A percentile compares a stretch with the other conserved stretches of the same genome.
Conservation (phyloP, 495 filamentous ascomycete species). For the Clavariopsis aquatica region DNA sequence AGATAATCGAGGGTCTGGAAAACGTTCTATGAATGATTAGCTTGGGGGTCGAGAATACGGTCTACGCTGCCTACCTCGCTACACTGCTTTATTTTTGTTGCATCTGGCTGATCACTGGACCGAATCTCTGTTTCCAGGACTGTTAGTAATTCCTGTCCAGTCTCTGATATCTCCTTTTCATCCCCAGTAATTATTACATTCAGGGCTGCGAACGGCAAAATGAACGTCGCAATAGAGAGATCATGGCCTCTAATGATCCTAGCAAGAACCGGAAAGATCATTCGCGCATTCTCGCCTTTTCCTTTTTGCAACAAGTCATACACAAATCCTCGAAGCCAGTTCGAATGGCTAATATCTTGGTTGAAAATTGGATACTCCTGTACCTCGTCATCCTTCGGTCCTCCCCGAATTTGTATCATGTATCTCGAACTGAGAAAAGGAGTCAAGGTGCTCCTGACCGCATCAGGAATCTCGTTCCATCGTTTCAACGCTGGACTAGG, state of each 20-base stretch:
- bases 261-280: slow-evolving; percentile 77
- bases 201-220: slow-evolving; percentile 80
- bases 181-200: slow-evolving; percentile 74
- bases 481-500: slow-evolving; percentile 60
- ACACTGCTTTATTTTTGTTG: slow-evolving; percentile 73
- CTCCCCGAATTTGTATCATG: slow-evolving; percentile 56
- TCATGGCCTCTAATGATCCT: slow-evolving; percentile 81
- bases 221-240: slow-evolving; percentile 76
- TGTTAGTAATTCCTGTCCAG: slow-evolving; percentile 68
- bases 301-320: slow-evolving; percentile 77
- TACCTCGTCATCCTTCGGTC: slow-evolving; percentile 50
- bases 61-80: slow-evolving; percentile 65
- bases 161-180: slow-evolving; percentile 62
- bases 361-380: slow-evolving; percentile 77
- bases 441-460: slow-evolving; percentile 72
- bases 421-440: slow-evolving; percentile 87
- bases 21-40: slow-evolving; percentile 61
- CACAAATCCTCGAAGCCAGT: slow-evolving; percentile 78
- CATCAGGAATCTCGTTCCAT: slow-evolving; percentile 75
- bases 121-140: slow-evolving; percentile 65
- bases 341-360: slow-evolving; percentile 62
- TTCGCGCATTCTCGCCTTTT: slow-evolving; percentile 64
- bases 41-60: background rate
- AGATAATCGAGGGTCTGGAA: slow-evolving; percentile 91
- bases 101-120: slow-evolving; percentile 54